phyloP scores from a whole-genome alignment of 2,329 filamentous ascomycete genomes.

The Pseudogymnoascus sp. region DNA sequence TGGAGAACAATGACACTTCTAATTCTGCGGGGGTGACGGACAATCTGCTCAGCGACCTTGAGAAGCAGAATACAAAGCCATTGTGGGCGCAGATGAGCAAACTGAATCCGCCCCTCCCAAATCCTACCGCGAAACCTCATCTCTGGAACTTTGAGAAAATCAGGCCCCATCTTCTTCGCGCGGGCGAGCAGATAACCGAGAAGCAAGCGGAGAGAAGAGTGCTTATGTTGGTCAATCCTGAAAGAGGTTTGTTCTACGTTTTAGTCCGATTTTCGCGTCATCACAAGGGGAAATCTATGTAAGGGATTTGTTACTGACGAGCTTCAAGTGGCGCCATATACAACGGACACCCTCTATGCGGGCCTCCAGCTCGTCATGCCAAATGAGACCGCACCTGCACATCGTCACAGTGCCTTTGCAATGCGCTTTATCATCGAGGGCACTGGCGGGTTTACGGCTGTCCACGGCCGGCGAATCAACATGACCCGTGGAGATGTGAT shows the following conservation, averaged over 20 bases:
- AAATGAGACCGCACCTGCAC: slow-evolving; percentile 48
- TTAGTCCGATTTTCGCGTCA: slow-evolving; percentile 31
- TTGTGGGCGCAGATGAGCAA: slow-evolving; percentile 44
- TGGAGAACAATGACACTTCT: neutral
- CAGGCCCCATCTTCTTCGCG: slow-evolving; percentile 29
- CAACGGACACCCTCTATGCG: slow-evolving; percentile 52
- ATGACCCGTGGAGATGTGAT: slow-evolving; percentile 50
- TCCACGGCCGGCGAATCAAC: slow-evolving; percentile 46
- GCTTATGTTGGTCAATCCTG: slow-evolving; percentile 37
- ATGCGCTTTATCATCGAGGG: slow-evolving; percentile 54
- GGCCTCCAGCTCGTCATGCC: slow-evolving; percentile 52
- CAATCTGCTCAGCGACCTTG: slow-evolving; percentile 6
- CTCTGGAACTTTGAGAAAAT: slow-evolving; percentile 34
- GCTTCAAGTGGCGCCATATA: slow-evolving; percentile 42
- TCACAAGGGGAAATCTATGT: slow-evolving; percentile 31
- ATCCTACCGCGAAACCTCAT: slow-evolving; percentile 36
- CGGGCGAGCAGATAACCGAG: slow-evolving; percentile 33
- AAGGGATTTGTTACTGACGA: slow-evolving; percentile 24
- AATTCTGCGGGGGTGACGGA: neutral
- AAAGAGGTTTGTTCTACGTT: slow-evolving; percentile 30
- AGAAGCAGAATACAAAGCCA: slow-evolving; percentile 26
- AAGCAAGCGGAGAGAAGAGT: slow-evolving; percentile 38
- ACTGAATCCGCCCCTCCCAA: slow-evolving; percentile 41
- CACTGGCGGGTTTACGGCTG: slow-evolving; percentile 49
- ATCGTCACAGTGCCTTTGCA: slow-evolving; percentile 50